Evolutionary conservation across 2,329 filamentous ascomycete genomes (phyloP).

Genomic region (Ophiostoma fasciatum): DNA sequence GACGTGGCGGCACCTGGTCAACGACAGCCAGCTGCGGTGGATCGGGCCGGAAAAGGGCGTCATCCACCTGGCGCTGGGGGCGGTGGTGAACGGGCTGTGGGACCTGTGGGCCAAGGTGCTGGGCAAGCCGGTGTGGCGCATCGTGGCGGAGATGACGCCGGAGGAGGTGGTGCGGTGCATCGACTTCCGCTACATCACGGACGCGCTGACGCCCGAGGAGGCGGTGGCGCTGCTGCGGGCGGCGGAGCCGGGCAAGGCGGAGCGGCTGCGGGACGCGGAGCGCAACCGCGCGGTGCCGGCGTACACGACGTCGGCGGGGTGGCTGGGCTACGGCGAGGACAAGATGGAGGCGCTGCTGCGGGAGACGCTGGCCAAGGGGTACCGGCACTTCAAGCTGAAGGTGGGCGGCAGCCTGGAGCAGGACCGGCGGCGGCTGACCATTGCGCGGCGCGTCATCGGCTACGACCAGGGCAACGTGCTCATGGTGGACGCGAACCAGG

Average conservation of each 20-base stretch:
- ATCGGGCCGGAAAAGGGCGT: slow-evolving; percentile 91
- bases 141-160: slow-evolving; percentile 79
- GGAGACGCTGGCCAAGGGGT: slow-evolving; percentile 63
- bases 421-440: slow-evolving; percentile 53
- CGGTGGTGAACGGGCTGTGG: slow-evolving; percentile 85
- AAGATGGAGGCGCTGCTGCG: slow-evolving; percentile 65
- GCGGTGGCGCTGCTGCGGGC: slow-evolving; percentile 56
- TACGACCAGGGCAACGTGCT: slow-evolving; percentile 62
- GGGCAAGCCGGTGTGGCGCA: slow-evolving; percentile 76
- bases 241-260: slow-evolving; percentile 50
- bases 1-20: slow-evolving; percentile 86
- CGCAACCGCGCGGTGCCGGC: slow-evolving; percentile 65
- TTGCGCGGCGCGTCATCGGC: slow-evolving; percentile 44
- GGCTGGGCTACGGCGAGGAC: slow-evolving; percentile 80
- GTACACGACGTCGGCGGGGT: slow-evolving; percentile 81
- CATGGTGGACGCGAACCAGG: slow-evolving; percentile 89
- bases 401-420: slow-evolving; percentile 60
- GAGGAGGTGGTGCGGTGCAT: slow-evolving; percentile 79
- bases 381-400: slow-evolving; percentile 83
- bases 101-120: slow-evolving; percentile 87
- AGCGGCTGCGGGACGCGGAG: slow-evolving; percentile 60
- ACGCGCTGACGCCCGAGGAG: slow-evolving; percentile 79
- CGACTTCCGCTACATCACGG: slow-evolving; percentile 89
- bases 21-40: slow-evolving; percentile 82
- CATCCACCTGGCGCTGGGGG: slow-evolving; percentile 79